Evolutionary conservation across 305 asterid genomes (phyloP), one percentile per base, ranked within the genome.

Genomic region (Rubia peregrina): DNA sequence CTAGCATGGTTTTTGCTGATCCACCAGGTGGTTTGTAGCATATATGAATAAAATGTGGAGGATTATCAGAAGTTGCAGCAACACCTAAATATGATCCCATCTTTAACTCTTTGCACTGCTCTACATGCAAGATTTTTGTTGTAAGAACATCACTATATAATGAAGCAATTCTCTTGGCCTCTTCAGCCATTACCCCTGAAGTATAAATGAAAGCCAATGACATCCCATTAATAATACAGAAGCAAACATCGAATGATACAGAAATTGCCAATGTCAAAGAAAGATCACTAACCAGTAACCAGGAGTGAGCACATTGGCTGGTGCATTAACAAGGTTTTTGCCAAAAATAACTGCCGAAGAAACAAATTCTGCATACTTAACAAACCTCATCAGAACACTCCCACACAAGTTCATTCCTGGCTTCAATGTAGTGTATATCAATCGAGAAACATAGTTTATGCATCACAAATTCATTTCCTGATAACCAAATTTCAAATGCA

Each of bases 11-110:
- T 85, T 86, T 91, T 78, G 87, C 90, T 76, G 82, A 82, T 66
- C 97, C 97, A 81, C 81, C 71, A 1, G 84, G 80, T 60, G 99
- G 98, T 78, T 84, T 91, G 87, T 95, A 95, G 81, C 90, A 85
- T 77, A 95, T 81, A 79, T 95, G 99, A 72, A 95, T 95, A 24
- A 95, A 95, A 77, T 90, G 91, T 7, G 99, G 88, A 75, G 95
- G 96, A 82, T 95, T 90, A 30, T n/a, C n/a, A n/a, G n/a, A n/a
- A n/a, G n/a, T n/a, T 41, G 86, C 99, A 59, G 89, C 96, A 79
- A 95, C 99, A 77, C 86, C 99, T 9, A 95, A 85, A 81, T 87
- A 95, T 10, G 99, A 95, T 61, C 98, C 99, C 98, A 95, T 95
- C 85, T 90, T 95, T 85, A 91, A 81, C 71, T 91, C 97, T 80